A percentile compares a stretch with the other conserved stretches of the same genome.
Evolutionary conservation across 2,329 filamentous ascomycete species (phyloP).

Genomic region (Sclerotinia spermophila): DNA sequence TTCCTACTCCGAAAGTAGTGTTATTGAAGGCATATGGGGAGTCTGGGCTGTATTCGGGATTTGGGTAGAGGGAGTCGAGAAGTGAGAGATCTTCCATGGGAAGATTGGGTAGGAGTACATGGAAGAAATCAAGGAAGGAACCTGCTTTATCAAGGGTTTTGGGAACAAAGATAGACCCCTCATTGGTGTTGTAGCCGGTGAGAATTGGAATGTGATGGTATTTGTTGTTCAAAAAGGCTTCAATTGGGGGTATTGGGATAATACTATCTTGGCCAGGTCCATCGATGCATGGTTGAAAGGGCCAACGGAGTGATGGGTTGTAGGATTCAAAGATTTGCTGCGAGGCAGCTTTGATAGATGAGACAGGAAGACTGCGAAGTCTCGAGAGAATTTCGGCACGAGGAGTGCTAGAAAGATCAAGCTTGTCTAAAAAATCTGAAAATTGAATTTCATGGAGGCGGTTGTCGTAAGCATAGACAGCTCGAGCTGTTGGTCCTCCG

Average conservation of each 20-base stretch:
- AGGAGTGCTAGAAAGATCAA: conserved; percentile 48
- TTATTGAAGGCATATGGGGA: conserved; percentile 27
- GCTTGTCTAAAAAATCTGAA: conserved; percentile 49
- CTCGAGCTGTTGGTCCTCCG: conserved; percentile 52
- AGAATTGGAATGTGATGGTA: conserved; percentile 59
- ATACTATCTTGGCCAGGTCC: conserved; percentile 44
- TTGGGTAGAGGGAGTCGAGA: conserved; percentile 60
- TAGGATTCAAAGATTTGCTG: conserved; percentile 45
- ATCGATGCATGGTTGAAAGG: conserved; percentile 69
- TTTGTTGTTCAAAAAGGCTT: conserved; percentile 52
- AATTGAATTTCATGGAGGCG: conserved; percentile 55
- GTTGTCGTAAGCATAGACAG: conserved; percentile 52
- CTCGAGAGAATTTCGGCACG: conserved; percentile 47
- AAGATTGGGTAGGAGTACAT: conserved; percentile 56
- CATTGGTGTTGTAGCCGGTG: conserved; percentile 68
- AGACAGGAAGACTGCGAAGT: conserved; percentile 46
- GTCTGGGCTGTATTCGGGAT: conserved; percentile 44
- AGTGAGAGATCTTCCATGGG: conserved; percentile 48
- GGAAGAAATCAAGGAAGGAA: conserved; percentile 60
- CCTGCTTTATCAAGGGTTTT: conserved; percentile 40
- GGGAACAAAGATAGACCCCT: conserved; percentile 63
- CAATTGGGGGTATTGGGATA: conserved; percentile 55
- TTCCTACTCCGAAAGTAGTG: conserved; percentile 39
- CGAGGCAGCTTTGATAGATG: conserved; percentile 42
- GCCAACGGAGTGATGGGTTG: conserved; percentile 49